Percentiles rank a stretch among this genome's conserved stretches.
phyloP scores from a whole-genome alignment of 2,329 filamentous ascomycete species.

The Berkeleyomyces basicola region DNA sequence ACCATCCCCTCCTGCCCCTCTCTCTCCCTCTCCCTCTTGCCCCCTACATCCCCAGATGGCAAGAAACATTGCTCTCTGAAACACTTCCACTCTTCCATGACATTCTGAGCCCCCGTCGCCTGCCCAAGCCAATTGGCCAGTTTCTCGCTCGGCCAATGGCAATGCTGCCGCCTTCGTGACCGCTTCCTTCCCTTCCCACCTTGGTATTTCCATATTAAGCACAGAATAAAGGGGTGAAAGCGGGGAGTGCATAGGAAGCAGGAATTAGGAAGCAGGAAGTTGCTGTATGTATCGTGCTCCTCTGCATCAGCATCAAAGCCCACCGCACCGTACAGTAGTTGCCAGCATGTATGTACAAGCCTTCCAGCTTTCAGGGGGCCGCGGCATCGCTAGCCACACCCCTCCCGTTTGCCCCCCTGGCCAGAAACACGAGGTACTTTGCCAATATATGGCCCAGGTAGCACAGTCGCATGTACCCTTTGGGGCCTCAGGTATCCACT shows the following conservation, averaged over 20 bases:
- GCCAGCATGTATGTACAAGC: not conserved
- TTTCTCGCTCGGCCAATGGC: not conserved
- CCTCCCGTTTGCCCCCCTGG: not conserved
- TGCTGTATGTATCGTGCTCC: not conserved
- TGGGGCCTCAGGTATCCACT: constrained; percentile 10
- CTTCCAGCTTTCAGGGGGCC: constrained; percentile 8
- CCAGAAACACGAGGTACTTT: constrained; percentile 5
- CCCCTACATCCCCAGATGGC: not conserved
- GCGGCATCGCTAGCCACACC: not conserved
- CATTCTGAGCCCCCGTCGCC: not conserved
- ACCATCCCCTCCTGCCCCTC: not conserved
- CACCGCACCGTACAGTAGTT: not conserved
- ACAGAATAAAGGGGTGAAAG: constrained; percentile 8
- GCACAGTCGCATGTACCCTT: constrained; percentile 5
- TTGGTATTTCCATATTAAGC: constrained; percentile 2
- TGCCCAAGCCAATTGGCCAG: not conserved
- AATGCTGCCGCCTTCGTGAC: not conserved
- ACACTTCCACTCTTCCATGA: not conserved
- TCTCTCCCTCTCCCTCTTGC: not conserved
- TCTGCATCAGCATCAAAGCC: not conserved
- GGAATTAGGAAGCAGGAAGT: not conserved
- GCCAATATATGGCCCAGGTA: not conserved
- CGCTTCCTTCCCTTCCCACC: not conserved
- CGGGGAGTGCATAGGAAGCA: not conserved
- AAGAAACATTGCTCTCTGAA: not conserved